Conservation (phyloP, 2,329 filamentous ascomycete genomes). For the Fusarium sp. region DNA sequence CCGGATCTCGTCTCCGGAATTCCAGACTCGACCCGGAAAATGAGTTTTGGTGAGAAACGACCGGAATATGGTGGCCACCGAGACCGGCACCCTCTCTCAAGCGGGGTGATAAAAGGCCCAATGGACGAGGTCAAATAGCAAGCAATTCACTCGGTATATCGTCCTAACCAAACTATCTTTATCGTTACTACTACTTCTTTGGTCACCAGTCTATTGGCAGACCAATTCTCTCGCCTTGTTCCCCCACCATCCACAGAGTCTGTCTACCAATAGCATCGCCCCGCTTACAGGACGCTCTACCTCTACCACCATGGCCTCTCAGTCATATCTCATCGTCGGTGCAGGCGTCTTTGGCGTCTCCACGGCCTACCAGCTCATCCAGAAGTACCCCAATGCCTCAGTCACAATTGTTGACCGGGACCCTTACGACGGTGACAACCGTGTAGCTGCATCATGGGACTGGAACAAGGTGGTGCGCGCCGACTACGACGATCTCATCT, state of each 20-base stretch:
- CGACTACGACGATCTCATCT: slow-evolving; percentile 66
- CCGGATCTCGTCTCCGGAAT: slow-evolving; percentile 36
- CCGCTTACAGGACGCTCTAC: neutral
- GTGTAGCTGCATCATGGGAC: slow-evolving; percentile 77
- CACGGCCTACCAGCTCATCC: slow-evolving; percentile 74
- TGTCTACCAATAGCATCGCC: slow-evolving; percentile 26
- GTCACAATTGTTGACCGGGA: slow-evolving; percentile 73
- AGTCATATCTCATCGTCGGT: slow-evolving; percentile 72
- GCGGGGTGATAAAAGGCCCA: slow-evolving; percentile 42
- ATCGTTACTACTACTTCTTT: neutral
- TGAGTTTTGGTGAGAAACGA: slow-evolving; percentile 23
- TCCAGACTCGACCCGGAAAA: slow-evolving; percentile 37
- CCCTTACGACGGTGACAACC: slow-evolving; percentile 62
- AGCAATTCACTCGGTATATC: slow-evolving; percentile 12
- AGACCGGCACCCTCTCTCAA: slow-evolving; percentile 35
- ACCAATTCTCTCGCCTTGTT: neutral
- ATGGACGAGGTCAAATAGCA: slow-evolving; percentile 22
- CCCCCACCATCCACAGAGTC: slow-evolving; percentile 2
- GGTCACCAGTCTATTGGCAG: slow-evolving; percentile 21
- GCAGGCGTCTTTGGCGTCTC: slow-evolving; percentile 77
- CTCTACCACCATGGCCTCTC: slow-evolving; percentile 41
- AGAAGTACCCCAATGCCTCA: slow-evolving; percentile 63
- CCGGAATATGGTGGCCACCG: slow-evolving; percentile 40
- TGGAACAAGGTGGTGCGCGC: slow-evolving; percentile 47
- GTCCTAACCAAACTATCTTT: neutral